phyloP scores from a whole-genome alignment of 495 filamentous ascomycete species.

The Trypethelium eluteriae region DNA sequence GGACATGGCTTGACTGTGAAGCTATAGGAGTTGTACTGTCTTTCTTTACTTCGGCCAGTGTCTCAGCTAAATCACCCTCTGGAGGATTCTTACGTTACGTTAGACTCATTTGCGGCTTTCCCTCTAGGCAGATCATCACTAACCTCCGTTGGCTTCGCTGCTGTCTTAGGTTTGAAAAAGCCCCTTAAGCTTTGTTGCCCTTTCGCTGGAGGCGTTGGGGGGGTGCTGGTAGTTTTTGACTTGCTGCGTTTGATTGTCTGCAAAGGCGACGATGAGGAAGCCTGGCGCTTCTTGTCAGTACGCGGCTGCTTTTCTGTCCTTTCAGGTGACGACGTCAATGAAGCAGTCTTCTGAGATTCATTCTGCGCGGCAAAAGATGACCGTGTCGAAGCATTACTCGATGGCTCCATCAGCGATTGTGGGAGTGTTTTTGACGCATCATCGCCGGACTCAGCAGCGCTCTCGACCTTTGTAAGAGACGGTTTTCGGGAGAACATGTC shows the following conservation, averaged over 20 bases:
- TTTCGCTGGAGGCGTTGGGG: conserved; percentile 30
- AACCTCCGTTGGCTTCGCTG: background rate
- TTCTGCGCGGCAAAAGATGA: background rate
- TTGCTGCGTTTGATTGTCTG: conserved; percentile 44
- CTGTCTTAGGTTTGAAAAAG: conserved; percentile 65
- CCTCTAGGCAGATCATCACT: background rate
- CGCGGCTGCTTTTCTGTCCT: background rate
- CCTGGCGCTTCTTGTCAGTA: conserved; percentile 20
- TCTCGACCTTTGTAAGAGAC: conserved; percentile 11
- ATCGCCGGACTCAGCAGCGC: background rate
- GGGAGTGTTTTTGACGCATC: background rate
- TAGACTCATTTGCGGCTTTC: conserved; percentile 18
- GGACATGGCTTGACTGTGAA: background rate
- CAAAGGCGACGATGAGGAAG: conserved; percentile 12
- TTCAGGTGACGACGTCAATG: background rate
- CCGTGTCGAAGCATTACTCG: background rate
- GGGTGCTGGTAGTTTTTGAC: conserved; percentile 27
- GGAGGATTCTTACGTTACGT: conserved; percentile 17
- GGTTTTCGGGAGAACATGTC: conserved; percentile 78
- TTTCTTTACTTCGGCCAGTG: background rate
- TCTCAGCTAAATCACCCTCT: background rate
- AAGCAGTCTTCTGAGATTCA: background rate
- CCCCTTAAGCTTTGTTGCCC: conserved; percentile 72
- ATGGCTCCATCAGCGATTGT: conserved; percentile 6
- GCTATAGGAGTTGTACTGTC: background rate